Evolutionary conservation across 805 yeast genomes (phyloP).

Genomic region (Kazachstania psychrophila): DNA sequence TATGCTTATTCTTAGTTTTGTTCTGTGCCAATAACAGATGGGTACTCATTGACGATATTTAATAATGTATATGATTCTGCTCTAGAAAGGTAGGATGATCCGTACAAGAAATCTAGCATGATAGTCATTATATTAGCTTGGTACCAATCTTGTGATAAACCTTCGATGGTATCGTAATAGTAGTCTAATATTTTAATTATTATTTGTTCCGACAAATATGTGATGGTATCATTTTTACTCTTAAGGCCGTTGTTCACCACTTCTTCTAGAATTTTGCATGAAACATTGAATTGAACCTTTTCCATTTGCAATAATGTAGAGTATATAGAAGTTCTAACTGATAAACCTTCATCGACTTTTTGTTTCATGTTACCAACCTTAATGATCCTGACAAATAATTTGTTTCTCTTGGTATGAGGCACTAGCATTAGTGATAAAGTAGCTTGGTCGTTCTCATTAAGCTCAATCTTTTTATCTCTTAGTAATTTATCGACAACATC

Average conservation of each 20-base stretch:
- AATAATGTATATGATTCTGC: background rate
- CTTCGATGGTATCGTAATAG: conserved; percentile 1
- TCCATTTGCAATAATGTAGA: conserved; percentile 10
- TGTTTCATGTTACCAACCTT: conserved; percentile 30
- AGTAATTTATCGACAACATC: conserved; percentile 4
- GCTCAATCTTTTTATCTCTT: background rate
- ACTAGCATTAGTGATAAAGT: conserved; percentile 4
- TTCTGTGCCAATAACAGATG: too few relatives aligned
- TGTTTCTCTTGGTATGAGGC: conserved; percentile 19
- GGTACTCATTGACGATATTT: conserved; percentile 1
- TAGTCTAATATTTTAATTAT: background rate
- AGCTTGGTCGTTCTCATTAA: conserved; percentile 1
- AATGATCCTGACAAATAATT: conserved; percentile 18
- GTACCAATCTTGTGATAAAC: conserved; percentile 1
- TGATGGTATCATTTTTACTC: conserved; percentile 10
- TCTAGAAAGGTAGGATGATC: background rate
- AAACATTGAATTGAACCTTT: conserved; percentile 2
- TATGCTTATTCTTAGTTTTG: too few relatives aligned
- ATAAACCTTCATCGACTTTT: conserved; percentile 21
- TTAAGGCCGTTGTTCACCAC: conserved; percentile 8
- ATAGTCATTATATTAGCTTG: background rate
- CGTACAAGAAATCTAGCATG: conserved; percentile 1
- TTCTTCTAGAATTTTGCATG: conserved; percentile 7
- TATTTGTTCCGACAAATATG: background rate
- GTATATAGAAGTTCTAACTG: conserved; percentile 13